These are phyloP conservation scores for Teunomyces barrocoloradensis DNA, from an alignment of 805 yeast species.

Conservation along the genomic window DNA sequence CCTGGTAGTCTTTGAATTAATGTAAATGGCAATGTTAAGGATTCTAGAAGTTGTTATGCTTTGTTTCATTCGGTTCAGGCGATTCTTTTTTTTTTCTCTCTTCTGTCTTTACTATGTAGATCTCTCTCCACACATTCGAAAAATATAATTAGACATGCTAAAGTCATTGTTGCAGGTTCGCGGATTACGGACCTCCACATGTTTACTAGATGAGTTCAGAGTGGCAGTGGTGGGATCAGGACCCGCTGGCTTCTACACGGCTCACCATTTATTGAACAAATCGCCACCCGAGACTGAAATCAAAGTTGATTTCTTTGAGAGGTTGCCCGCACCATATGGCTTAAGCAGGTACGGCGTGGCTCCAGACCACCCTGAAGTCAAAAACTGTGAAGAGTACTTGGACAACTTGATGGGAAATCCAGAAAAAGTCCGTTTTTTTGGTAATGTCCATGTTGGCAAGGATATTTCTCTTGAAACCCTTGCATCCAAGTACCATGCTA, in stretches of 20 bases:
- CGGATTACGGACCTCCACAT: background rate
- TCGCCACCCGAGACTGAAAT: slow-evolving; percentile 22
- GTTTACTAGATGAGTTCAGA: background rate
- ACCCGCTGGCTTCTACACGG: slow-evolving; percentile 94
- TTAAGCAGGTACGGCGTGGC: slow-evolving; percentile 95
- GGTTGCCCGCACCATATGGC: slow-evolving; percentile 88
- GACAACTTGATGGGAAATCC: slow-evolving; percentile 42
- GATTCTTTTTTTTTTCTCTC: background rate
- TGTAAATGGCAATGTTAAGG: no score
- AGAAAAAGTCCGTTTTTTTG: slow-evolving; percentile 48
- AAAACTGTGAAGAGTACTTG: slow-evolving; percentile 75
- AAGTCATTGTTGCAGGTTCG: background rate
- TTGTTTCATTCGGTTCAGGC: background rate
- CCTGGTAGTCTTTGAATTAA: background rate
- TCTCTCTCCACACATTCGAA: background rate
- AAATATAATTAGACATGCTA: background rate
- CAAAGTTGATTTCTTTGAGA: slow-evolving; percentile 77
- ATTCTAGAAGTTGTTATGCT: no score
- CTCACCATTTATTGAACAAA: slow-evolving; percentile 62
- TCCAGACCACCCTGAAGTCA: slow-evolving; percentile 98
- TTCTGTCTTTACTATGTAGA: background rate
- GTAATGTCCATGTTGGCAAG: slow-evolving; percentile 68
- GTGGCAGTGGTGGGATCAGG: slow-evolving; percentile 92
- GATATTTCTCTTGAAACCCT: slow-evolving; percentile 54
- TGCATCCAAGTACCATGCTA: slow-evolving; percentile 59